phyloP scores from a whole-genome alignment of 1,284 basidiomycete species.

The Boletellus deceptivus region DNA sequence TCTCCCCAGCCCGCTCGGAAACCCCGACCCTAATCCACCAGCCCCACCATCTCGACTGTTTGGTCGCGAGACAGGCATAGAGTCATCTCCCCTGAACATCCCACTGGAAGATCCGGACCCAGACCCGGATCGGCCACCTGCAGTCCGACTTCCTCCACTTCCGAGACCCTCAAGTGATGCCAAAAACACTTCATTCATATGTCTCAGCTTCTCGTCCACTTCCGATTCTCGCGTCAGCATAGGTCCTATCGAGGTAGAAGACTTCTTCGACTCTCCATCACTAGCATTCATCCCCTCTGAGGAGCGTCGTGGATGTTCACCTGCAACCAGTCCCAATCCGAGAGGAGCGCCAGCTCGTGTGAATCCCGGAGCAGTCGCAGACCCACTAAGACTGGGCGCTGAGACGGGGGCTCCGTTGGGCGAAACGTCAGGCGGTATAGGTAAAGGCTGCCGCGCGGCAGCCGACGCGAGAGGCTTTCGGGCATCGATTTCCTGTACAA shows the following conservation, averaged over 20 bases:
- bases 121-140: conserved; percentile 7
- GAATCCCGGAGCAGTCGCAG: conserved; percentile 2
- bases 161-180: conserved; percentile 56
- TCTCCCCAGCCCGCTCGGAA: conserved; percentile 18
- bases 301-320: conserved; percentile 12
- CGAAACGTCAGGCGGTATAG: background rate
- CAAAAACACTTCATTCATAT: conserved; percentile 65
- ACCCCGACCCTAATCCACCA: conserved; percentile 5
- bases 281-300: conserved; percentile 16
- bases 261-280: conserved; percentile 19
- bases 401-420: background rate
- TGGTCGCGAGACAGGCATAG: conserved; percentile 9
- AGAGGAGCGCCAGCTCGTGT: background rate
- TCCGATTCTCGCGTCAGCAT: conserved; percentile 62
- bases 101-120: conserved; percentile 10
- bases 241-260: conserved; percentile 32
- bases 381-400: conserved; percentile 7
- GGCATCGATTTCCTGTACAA: conserved; percentile 71
- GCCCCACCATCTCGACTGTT: conserved; percentile 7
- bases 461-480: conserved; percentile 52
- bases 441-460: conserved; percentile 16
- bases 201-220: conserved; percentile 58
- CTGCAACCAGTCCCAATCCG: conserved; percentile 19
- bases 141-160: conserved; percentile 16
- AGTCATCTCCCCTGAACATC: conserved; percentile 11